Base-by-base conservation (phyloP, 2,329 filamentous ascomycete species). In the Claviceps citrina region DNA sequence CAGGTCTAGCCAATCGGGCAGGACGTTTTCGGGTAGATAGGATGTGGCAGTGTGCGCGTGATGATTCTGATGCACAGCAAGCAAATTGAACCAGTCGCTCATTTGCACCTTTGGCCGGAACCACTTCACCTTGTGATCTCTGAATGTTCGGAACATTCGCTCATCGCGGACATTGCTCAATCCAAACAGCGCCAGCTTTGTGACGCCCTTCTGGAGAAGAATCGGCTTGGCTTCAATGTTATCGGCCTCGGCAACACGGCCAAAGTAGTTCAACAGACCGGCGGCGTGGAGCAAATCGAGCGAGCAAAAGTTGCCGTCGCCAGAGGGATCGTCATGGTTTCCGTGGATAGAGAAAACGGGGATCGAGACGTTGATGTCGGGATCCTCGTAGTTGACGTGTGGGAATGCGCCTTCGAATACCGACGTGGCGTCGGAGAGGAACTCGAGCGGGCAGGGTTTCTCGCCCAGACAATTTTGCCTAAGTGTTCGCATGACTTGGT, bases 261-360 rank as follows among this genome's bases (percentile, higher is more conserved):
- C 91, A 57, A 91, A 98, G 64, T 96, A 98, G 59, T 98, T 98
- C 51, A 98, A 68, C 12, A 98, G 65, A 0, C 91, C 91, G 0
- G 87, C 85, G 1, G 91, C 81, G 57, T 96, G 86, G 4, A 98
- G 70, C 13, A 98, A 63, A 57, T 98, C 91, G 9, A 98, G 70
- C 0, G 89, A 87, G 46, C 91, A 93, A 47, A 81, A 80, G 56
- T 93, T 84, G 9, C 87, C 91, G 52, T 95, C 87, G 8, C 91
- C 91, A n/a, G 87, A 93, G 0, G 91, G 91, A 55, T 98, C 91
- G 54, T 98, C 91, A 56, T 98, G 91, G 54, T 98, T 98, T 34
- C 91, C 91, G 52, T 98, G 93, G 31, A 98, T 98, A 1, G 89
- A 94, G 56, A 98, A 98, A 22, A 98, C 86, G 0, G 91, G 91